A percentile compares a stretch with the other conserved stretches of the same genome.
phyloP scores from a whole-genome alignment of 805 yeast species.

The Metschnikowia dekortorum region DNA sequence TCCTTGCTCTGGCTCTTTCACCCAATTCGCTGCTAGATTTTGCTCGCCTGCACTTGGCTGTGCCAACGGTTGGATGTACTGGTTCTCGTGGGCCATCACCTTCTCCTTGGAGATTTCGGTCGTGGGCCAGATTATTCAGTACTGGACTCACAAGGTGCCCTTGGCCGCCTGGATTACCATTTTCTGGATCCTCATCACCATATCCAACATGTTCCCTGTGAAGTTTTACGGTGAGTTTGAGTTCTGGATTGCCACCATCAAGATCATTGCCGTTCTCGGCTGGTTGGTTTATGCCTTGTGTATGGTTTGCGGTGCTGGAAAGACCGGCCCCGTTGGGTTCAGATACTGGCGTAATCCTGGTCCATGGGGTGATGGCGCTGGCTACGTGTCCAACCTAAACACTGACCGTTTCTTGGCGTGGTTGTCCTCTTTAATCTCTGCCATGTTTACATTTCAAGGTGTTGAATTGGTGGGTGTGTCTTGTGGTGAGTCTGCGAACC shows the following conservation, averaged over 20 bases:
- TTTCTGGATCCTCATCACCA: slow-evolving; percentile 54
- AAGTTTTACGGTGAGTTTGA: slow-evolving; percentile 70
- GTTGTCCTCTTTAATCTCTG: slow-evolving; percentile 63
- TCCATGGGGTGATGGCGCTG: slow-evolving; percentile 65
- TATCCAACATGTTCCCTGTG: slow-evolving; percentile 61
- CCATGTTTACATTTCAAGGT: slow-evolving; percentile 81
- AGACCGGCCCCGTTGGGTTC: slow-evolving; percentile 68
- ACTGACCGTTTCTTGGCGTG: slow-evolving; percentile 66
- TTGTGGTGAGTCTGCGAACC: slow-evolving; percentile 70
- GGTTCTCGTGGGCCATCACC: slow-evolving; percentile 77
- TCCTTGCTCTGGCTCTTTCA: slow-evolving; percentile 65
- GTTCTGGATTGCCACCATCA: slow-evolving; percentile 67
- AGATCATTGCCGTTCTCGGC: slow-evolving; percentile 67
- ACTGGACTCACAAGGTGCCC: slow-evolving; percentile 69
- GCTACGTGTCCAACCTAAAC: slow-evolving; percentile 38
- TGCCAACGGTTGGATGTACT: slow-evolving; percentile 67
- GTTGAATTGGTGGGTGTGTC: slow-evolving; percentile 72
- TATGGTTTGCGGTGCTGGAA: slow-evolving; percentile 75
- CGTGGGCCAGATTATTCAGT: slow-evolving; percentile 57
- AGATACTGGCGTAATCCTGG: slow-evolving; percentile 81
- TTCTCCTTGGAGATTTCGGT: slow-evolving; percentile 71
- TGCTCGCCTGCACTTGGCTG: slow-evolving; percentile 69
- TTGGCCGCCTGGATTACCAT: slow-evolving; percentile 68
- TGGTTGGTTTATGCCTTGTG: slow-evolving; percentile 61
- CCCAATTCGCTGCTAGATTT: slow-evolving; percentile 66